A percentile compares a stretch with the other conserved stretches of the same genome.
phyloP scores from a whole-genome alignment of 2,329 filamentous ascomycete genomes.

The Aspergillus glaucus region DNA sequence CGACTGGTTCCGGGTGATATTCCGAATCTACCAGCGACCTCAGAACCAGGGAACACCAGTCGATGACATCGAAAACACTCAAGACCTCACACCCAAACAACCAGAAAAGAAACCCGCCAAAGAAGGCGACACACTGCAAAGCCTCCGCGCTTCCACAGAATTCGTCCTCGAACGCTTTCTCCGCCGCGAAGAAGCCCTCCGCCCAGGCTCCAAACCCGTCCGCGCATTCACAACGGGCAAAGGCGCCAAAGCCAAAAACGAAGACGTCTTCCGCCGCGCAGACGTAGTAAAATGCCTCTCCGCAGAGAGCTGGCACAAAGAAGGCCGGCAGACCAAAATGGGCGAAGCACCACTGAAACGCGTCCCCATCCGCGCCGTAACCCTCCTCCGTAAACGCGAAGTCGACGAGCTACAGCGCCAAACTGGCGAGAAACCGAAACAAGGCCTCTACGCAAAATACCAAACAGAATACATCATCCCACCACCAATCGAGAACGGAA shows the following conservation, averaged over 20 bases:
- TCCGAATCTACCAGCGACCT: conserved; percentile 63
- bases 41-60: conserved; percentile 55
- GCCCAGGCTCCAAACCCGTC: conserved; percentile 60
- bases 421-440: conserved; percentile 74
- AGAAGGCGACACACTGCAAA: conserved; percentile 76
- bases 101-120: conserved; percentile 66
- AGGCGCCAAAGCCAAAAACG: conserved; percentile 64
- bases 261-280: conserved; percentile 71
- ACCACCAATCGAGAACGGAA: conserved; percentile 71
- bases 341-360: conserved; percentile 74
- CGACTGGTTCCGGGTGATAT: conserved; percentile 81
- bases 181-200: conserved; percentile 83
- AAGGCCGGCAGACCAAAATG: conserved; percentile 68
- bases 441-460: conserved; percentile 73
- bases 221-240: conserved; percentile 72
- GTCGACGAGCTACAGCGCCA: conserved; percentile 77
- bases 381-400: conserved; percentile 76
- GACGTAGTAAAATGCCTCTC: conserved; percentile 84
- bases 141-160: conserved; percentile 78
- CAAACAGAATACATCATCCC: conserved; percentile 97
- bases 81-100: conserved; percentile 66
- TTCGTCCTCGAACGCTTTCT: conserved; percentile 81
- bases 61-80: conserved; percentile 73
- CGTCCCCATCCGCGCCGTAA: conserved; percentile 87
- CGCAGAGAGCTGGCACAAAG: conserved; percentile 95